Evolutionary conservation across 495 filamentous ascomycete genomes (phyloP).

Genomic region (Aspergillus panamensis): DNA sequence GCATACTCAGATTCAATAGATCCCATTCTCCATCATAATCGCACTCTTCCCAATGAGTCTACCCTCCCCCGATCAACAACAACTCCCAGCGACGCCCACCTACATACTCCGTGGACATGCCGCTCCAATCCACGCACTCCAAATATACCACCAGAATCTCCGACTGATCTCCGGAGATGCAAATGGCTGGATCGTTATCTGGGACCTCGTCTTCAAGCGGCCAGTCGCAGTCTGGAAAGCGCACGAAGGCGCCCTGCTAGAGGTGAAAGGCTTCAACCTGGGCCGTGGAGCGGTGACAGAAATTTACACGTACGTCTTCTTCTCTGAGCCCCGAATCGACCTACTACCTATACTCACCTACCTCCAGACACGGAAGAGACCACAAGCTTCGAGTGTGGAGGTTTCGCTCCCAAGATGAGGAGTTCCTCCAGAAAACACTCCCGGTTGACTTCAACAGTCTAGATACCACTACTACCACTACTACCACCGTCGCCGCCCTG

Average conservation of each 20-base stretch:
- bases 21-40: background rate
- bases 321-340: background rate
- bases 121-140: constrained; percentile 72
- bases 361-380: constrained; percentile 78
- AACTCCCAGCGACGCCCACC: constrained; percentile 63
- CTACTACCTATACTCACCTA: constrained; percentile 6
- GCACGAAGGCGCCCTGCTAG: constrained; percentile 75
- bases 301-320: constrained; percentile 62
- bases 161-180: constrained; percentile 84
- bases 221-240: constrained; percentile 84
- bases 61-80: constrained; percentile 3
- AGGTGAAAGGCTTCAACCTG: constrained; percentile 55
- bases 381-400: constrained; percentile 85
- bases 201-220: constrained; percentile 79
- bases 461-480: background rate
- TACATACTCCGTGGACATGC: constrained; percentile 88
- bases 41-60: constrained; percentile 2
- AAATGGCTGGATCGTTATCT: constrained; percentile 83
- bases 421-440: constrained; percentile 59
- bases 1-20: no score
- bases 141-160: constrained; percentile 68
- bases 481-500: constrained; percentile 13
- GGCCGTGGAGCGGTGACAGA: constrained; percentile 52
- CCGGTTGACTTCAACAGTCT: constrained; percentile 54
- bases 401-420: constrained; percentile 54